Conservation (phyloP, 116 monocot species). For the Iris pallida region DNA sequence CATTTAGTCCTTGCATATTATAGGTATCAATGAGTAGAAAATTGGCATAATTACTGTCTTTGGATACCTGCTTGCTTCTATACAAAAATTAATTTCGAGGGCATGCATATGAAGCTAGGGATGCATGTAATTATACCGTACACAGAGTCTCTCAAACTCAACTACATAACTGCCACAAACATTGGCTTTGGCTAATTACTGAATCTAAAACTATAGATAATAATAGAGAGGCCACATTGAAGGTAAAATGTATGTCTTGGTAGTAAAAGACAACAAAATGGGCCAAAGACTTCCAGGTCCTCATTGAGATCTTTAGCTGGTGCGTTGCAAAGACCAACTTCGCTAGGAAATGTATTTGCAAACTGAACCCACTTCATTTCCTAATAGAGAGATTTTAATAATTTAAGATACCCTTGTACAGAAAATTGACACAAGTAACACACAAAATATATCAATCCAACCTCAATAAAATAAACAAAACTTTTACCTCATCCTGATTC, state of each 20-base stretch:
- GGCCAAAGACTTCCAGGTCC: slow-evolving; percentile 22
- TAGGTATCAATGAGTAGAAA: too few species aligned
- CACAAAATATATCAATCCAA: neutral
- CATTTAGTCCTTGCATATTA: too few species aligned
- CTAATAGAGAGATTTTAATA: slow-evolving; percentile 25
- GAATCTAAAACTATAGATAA: neutral
- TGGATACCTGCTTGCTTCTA: too few species aligned
- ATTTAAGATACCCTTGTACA: neutral
- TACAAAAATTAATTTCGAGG: too few species aligned
- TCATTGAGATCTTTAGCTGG: slow-evolving; percentile 54
- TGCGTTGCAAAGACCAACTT: slow-evolving; percentile 22
- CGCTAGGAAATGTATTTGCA: slow-evolving; percentile 46
- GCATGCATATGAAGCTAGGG: too few species aligned
- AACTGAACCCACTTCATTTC: slow-evolving; percentile 73
- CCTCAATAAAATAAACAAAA: neutral
- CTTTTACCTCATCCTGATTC: slow-evolving; percentile 50
- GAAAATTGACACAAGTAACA: neutral
- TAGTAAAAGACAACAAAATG: neutral
- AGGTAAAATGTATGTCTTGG: neutral
- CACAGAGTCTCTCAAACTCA: too few species aligned
- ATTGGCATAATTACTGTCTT: too few species aligned
- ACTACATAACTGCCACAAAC: neutral
- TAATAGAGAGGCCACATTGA: neutral
- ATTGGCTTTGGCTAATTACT: neutral
- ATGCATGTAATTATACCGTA: too few species aligned